phyloP scores from a whole-genome alignment of 2,329 filamentous ascomycete species.

The Ceratocystis lukuohia region DNA sequence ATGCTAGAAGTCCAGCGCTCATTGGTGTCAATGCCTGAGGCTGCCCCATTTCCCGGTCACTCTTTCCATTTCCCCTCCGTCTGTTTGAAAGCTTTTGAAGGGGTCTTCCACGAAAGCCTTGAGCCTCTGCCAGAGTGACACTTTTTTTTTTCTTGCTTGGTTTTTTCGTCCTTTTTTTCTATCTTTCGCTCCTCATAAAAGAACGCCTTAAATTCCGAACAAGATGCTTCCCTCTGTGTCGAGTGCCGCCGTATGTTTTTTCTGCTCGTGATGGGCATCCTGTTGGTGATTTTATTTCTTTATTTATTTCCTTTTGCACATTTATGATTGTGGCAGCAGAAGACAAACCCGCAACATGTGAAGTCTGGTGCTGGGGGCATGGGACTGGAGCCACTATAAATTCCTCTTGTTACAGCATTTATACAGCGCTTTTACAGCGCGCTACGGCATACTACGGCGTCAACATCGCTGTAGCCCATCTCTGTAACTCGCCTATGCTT shows the following conservation, averaged over 20 bases:
- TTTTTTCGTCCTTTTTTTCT: neutral
- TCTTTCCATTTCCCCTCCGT: neutral
- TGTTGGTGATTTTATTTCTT: neutral
- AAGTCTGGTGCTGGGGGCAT: neutral
- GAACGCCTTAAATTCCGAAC: neutral
- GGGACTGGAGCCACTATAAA: neutral
- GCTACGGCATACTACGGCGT: too few relatives aligned
- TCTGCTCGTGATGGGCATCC: neutral
- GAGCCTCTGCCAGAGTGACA: neutral
- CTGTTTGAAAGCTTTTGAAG: slow-evolving; percentile 2
- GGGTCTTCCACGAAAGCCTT: neutral
- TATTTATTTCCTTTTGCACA: neutral
- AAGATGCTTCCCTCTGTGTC: slow-evolving; percentile 18
- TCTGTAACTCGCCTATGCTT: too few relatives aligned
- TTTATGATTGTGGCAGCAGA: neutral
- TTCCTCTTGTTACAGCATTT: neutral
- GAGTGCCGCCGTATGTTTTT: slow-evolving; percentile 17
- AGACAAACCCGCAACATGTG: neutral
- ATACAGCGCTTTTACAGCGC: neutral
- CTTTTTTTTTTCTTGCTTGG: neutral
- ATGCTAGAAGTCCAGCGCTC: neutral
- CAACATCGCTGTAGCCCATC: too few relatives aligned
- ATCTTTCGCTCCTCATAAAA: slow-evolving; percentile 5
- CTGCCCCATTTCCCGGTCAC: neutral
- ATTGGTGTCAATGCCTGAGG: slow-evolving; percentile 14